A percentile compares a stretch with the other conserved stretches of the same genome.
Conservation (phyloP, 1,139 yeast species). For the Yarrowia galli region DNA sequence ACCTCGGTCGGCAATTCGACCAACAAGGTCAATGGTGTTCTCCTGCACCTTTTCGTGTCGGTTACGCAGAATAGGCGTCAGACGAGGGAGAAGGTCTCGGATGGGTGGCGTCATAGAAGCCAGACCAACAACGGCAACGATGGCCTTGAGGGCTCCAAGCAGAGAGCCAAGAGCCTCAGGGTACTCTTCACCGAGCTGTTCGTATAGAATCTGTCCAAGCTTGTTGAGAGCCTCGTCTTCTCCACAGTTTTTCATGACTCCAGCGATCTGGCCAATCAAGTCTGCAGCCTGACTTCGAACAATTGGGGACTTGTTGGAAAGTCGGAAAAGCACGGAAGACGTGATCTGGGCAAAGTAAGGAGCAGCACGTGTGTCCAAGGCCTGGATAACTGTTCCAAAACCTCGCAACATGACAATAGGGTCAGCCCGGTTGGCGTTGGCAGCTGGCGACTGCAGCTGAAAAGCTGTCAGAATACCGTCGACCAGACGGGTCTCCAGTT, state of each 20-base stretch:
- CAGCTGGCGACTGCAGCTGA: constrained; percentile 66
- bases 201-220: constrained; percentile 80
- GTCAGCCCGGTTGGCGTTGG: constrained; percentile 49
- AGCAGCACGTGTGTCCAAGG: constrained; percentile 71
- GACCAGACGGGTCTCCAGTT: constrained; percentile 70
- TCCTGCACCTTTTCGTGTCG: constrained; percentile 93
- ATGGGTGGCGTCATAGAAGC: constrained; percentile 80
- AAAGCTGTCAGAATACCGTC: constrained; percentile 87
- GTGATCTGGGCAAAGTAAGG: constrained; percentile 81
- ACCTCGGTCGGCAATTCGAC: constrained; percentile 82
- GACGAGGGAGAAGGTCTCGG: constrained; percentile 80
- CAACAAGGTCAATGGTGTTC: constrained; percentile 78
- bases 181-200: constrained; percentile 91
- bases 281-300: constrained; percentile 89
- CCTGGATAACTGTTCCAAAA: constrained; percentile 69
- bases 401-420: constrained; percentile 66
- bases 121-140: constrained; percentile 62
- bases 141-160: constrained; percentile 68
- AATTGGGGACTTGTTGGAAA: constrained; percentile 75
- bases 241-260: constrained; percentile 70
- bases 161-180: constrained; percentile 94
- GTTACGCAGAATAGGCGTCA: constrained; percentile 90
- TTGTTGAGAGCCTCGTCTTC: constrained; percentile 70
- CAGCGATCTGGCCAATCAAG: constrained; percentile 69
- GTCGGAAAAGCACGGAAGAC: constrained; percentile 73